phyloP scores from a whole-genome alignment of 1,284 basidiomycete species.

The Psilocybe mexicana region DNA sequence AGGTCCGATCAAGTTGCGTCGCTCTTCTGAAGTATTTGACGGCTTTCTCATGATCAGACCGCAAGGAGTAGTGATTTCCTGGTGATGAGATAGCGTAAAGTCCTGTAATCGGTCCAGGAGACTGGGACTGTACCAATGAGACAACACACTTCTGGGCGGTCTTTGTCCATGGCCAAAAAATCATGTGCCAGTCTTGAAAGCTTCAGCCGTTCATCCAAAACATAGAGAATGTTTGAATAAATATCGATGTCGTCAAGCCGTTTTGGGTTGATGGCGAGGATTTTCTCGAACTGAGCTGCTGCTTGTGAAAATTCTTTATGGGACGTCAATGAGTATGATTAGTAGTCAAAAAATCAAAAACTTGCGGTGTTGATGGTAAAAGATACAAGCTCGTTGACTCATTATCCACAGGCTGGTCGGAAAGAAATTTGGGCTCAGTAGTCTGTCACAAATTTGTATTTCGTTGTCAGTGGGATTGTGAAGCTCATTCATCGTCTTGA shows the following conservation, averaged over 20 bases:
- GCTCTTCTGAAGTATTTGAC: conserved; percentile 95
- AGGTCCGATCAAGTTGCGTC: conserved; percentile 91
- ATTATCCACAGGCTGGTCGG: conserved; percentile 86
- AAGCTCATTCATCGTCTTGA: conserved; percentile 89
- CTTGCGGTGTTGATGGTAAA: conserved; percentile 88
- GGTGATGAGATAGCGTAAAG: not conserved
- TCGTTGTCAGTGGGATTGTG: conserved; percentile 85
- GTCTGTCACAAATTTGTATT: conserved; percentile 74
- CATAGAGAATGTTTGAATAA: conserved; percentile 96
- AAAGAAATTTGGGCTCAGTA: conserved; percentile 74
- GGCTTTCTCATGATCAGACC: conserved; percentile 93
- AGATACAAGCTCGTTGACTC: conserved; percentile 82
- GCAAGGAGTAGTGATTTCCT: conserved; percentile 97
- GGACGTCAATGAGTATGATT: conserved; percentile 9
- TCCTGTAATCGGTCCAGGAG: conserved; percentile 4
- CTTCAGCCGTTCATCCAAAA: conserved; percentile 87
- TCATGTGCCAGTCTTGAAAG: conserved; percentile 92
- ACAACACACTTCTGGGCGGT: conserved; percentile 93
- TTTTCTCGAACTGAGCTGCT: conserved; percentile 80
- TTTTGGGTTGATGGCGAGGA: conserved; percentile 82
- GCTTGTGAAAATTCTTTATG: conserved; percentile 81
- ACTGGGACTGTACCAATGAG: conserved; percentile 72
- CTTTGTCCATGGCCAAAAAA: conserved; percentile 84
- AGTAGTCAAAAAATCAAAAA: conserved; percentile 10
- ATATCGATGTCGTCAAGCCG: conserved; percentile 95